Evolutionary conservation across 2,329 filamentous ascomycete genomes (phyloP), one percentile per base, ranked within the genome.

Genomic region (Neonectria coccinea): DNA sequence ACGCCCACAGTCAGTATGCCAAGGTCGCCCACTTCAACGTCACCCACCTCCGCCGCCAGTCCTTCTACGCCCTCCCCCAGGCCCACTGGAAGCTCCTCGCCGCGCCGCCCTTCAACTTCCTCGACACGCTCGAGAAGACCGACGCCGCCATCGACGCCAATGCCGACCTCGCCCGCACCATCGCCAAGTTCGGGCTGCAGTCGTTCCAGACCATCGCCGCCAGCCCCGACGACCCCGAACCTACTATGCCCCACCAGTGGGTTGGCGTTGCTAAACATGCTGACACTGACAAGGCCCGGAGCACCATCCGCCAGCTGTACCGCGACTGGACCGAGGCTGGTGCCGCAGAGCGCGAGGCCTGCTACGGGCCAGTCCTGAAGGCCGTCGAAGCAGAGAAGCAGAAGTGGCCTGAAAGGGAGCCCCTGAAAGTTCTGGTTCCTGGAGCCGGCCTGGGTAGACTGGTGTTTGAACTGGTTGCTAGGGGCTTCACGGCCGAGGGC

Each of bases 261-360:
- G 84, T 88, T 20, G 89, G 88, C 5, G 84, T 88, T 33, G 91
- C 94, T 14, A 94, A 90, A 47, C 80, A 88, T 27, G 83, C 83
- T 22, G 95, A 98, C 74, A 83, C 97, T 57, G 93, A 97, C 76
- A 99, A 98, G 79, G 94, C 95, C 2, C 88, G 94, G 67, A 97
- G 93, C 74, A 98, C 94, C 2, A 85, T 99, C 56, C 89, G 95
- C 11, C 96, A 99, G 75, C 92, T 98, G 77, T 98, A 94, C 79
- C 90, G 96, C 16, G 96, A 99, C 78, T 99, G 97, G 96, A 93
- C 92, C 25, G 86, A 83, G 2, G 94, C 92, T 73, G 96, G 95
- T 0, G 83, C 81, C 3, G 76, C 78, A 0, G 97, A 99, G 81
- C 85, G 96, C 42, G 83, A 88, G n/a, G 88, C 88, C 3, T 93